phyloP scores from a whole-genome alignment of 1,139 yeast genomes.

The Candida anutae region DNA sequence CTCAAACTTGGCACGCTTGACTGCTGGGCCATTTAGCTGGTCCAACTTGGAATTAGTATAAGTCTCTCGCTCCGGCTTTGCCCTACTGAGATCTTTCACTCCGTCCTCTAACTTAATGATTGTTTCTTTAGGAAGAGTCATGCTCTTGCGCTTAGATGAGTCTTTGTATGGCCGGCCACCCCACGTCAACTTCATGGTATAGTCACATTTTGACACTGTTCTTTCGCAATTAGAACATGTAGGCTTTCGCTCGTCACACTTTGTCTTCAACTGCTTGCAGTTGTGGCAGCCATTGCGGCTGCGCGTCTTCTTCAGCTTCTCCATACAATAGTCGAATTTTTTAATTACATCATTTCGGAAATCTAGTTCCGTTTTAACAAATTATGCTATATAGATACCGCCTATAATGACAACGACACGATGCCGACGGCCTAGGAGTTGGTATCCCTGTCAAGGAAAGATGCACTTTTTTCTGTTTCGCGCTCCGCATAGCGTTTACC shows the following conservation, averaged over 20 bases:
- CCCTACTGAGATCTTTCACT: too few relatives aligned
- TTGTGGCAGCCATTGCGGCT: conserved; percentile 54
- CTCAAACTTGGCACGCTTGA: too few relatives aligned
- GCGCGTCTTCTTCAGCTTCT: conserved; percentile 10
- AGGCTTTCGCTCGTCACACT: conserved; percentile 70
- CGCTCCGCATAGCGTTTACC: conserved; percentile 47
- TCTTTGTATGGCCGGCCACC: conserved; percentile 62
- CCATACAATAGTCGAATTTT: conserved; percentile 2
- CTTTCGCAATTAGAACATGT: conserved; percentile 52
- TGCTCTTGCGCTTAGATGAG: conserved; percentile 19
- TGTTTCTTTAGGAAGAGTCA: conserved; percentile 8
- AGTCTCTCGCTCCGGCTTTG: too few relatives aligned
- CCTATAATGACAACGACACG: too few relatives aligned
- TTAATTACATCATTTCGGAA: neutral
- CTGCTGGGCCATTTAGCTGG: neutral
- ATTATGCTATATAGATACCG: too few relatives aligned
- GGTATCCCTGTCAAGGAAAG: too few relatives aligned
- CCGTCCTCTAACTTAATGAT: neutral
- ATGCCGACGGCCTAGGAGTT: too few relatives aligned
- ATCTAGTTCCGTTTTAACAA: neutral
- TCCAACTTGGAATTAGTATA: neutral
- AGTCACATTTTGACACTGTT: conserved; percentile 48
- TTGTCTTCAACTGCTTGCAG: conserved; percentile 62
- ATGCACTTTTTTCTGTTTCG: conserved; percentile 52
- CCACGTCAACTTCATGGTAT: conserved; percentile 62